Percentiles rank a stretch among this genome's conserved stretches.
Evolutionary conservation across 257 asterid genomes (phyloP).

Genomic region (Capsicum rhomboideum): DNA sequence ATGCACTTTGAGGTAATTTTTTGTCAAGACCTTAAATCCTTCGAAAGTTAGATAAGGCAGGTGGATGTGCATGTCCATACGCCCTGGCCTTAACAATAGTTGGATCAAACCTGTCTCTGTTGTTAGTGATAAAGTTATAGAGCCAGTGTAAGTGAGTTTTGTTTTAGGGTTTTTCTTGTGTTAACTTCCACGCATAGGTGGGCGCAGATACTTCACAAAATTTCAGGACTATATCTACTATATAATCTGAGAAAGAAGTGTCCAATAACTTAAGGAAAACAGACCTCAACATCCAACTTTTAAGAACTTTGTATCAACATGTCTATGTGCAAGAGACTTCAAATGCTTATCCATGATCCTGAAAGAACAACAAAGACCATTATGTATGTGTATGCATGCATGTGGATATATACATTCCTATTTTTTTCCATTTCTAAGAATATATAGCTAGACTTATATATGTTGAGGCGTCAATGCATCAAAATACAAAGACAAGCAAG

Average conservation of each 20-base stretch:
- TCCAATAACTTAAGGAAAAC: constrained; percentile 1
- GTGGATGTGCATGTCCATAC: too few relatives aligned
- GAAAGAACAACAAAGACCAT: neutral
- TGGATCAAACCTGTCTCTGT: too few relatives aligned
- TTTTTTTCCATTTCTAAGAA: neutral
- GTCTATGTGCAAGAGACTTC: constrained; percentile 72
- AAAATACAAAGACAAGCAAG: neutral
- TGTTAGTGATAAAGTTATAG: neutral
- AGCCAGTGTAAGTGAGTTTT: neutral
- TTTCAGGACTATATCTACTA: too few relatives aligned
- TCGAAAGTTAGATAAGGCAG: too few relatives aligned
- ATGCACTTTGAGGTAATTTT: too few relatives aligned
- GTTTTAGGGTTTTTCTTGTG: neutral
- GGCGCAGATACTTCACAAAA: neutral
- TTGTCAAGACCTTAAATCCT: too few relatives aligned
- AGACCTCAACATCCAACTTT: constrained; percentile 94
- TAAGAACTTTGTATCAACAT: constrained; percentile 66
- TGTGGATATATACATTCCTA: neutral
- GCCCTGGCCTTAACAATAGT: too few relatives aligned
- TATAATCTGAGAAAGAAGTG: neutral
- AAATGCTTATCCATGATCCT: constrained; percentile 98
- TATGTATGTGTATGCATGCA: neutral
- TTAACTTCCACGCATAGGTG: neutral
- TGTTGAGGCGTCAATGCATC: neutral
- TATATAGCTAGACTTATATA: neutral